Evolutionary conservation across 441 rosid genomes (phyloP), one percentile per base, ranked within the genome.

Genomic region (Adansonia madagascariensis): DNA sequence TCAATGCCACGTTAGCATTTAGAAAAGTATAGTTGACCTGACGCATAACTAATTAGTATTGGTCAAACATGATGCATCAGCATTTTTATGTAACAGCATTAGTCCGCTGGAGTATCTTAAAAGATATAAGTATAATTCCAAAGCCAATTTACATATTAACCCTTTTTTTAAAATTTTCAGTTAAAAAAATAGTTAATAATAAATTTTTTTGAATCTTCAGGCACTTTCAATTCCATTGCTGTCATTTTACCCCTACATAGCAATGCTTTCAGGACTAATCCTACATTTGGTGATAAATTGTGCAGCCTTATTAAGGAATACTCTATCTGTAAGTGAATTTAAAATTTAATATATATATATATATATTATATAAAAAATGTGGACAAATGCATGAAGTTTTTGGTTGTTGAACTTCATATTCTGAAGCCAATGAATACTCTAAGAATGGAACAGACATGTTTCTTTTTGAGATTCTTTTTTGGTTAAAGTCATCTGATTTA

Each of bases 231-330:
- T 89, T 64, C 92, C 91, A 4, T 71, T 91, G 81, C 84, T 89
- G 69, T 76, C 90, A 35, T 74, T 80, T 78, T 91, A 78, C 85
- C 91, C 95, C n/a, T 89, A 83, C 59, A 87, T 91, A 73, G 87
- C 91, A 73, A 78, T 80, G 86, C 92, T 91, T 22, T 88, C 93
- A 0, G 95, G 92, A 35, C 3, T 85, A 63, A 53, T 83, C 44
- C 89, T 91, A 6, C 90, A 82, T 73, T 47, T 89, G 60, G 86
- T 75, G 79, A 72, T 89, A 65, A 91, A 85, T 55, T 50, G 73
- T 77, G 91, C 91, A 66, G 85, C 90, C 73, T 71, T 87, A 77
- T 41, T 88, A 9, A 86, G 90, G 80, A 89, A 91, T 65, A 75
- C 84, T 49, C 85, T 88, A 67, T 89, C 90, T 43, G 92, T 89